Evolutionary conservation across 192 early-diverging fungal genomes (phyloP), one percentile per base, ranked within the genome.

Genomic region (Ambispora gerdemannii): DNA sequence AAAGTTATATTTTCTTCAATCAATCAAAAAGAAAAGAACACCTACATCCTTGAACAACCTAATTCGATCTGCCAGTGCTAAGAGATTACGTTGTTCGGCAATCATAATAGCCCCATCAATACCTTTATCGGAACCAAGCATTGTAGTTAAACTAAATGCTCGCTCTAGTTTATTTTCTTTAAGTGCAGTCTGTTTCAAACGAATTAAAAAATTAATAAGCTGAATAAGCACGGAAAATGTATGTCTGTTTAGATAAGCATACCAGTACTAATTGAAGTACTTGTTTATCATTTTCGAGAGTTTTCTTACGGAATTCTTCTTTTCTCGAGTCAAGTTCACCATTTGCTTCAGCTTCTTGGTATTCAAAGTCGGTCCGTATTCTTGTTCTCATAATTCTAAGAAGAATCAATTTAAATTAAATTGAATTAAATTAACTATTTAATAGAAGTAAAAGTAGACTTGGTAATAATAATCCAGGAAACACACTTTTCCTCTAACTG

Each of bases 91-190:
- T 64, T 81, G 76, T 10, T 89, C 76, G 1, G 95, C 94, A 73
- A 97, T 87, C 75, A 92, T 91, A 53, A 96, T 82, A 3, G 92
- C 93, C 0, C 84, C 88, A 61, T 95, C 91, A 70, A 98, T 78
- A 0, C 92, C 88, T 43, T 74, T 68, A 19, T 88, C 64, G n/a
- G 78, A 74, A 33, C 78, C 76, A 11, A 96, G 79, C 74, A 84
- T 81, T 17, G 73, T 75, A 15, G 86, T 77, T 55, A 98, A 72
- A 75, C 96, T 94, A 36, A 95, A 68, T 0, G 90, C 92, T 11
- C 93, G 84, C 71, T 93, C 85, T 0, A 83, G 56, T 30, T 88
- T 87, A 32, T 93, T 92, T 1, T 76, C 74, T 76, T 91, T 94
- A 73, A 93, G 95, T 22, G 94, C 92, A 52, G 75, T 38, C 84